Evolutionary conservation across 2,329 filamentous ascomycete species (phyloP), one percentile per base, ranked within the genome.

Genomic region (Bisporella sp.): DNA sequence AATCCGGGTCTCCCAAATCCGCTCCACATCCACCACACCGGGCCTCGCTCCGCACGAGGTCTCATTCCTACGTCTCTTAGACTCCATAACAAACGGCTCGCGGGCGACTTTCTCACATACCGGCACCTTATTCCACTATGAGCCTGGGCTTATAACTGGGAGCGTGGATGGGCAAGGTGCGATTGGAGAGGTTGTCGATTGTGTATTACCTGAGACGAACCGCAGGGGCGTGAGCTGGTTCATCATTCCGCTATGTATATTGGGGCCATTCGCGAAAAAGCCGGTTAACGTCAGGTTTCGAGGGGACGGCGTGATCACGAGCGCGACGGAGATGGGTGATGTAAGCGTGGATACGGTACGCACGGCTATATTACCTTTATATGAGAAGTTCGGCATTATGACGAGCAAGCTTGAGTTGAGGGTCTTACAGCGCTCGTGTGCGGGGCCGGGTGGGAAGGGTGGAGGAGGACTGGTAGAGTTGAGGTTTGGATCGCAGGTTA

Each of bases 91-190:
- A 64, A 99, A 99, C 75, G 93, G 93, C 71, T 88, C 87, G 51
- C 84, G 87, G 50, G 89, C 97, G 72, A 91, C 96, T 64, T 96
- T 99, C 60, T 96, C 90, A 8, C 93, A 95, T 72, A 96, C 90
- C 1, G 93, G 93, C 65, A 97, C 93, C 0, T 91, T 89, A 1
- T 80, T 99, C 50, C 85, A 91, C 37, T 99, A 95, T 71, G 86
- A 88, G 58, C 93, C 93, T 0, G 93, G 93, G 35, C 75, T 99
- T 40, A 95, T 99, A 62, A 93, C 89, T 0, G 93, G 93, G 54
- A 86, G 84, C 44, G 82, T 87, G 29, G 89, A 89, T 13, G 50
- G 53, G 4, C 78, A 84, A 46, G 89, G 89, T 61, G 84, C 87
- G 37, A 74, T 71, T 12, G 57, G 57, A 8, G 87, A 92, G 60